A percentile compares a stretch with the other conserved stretches of the same genome.
phyloP scores from a whole-genome alignment of 2,329 filamentous ascomycete genomes.

The Gliomastix tumulicola region DNA sequence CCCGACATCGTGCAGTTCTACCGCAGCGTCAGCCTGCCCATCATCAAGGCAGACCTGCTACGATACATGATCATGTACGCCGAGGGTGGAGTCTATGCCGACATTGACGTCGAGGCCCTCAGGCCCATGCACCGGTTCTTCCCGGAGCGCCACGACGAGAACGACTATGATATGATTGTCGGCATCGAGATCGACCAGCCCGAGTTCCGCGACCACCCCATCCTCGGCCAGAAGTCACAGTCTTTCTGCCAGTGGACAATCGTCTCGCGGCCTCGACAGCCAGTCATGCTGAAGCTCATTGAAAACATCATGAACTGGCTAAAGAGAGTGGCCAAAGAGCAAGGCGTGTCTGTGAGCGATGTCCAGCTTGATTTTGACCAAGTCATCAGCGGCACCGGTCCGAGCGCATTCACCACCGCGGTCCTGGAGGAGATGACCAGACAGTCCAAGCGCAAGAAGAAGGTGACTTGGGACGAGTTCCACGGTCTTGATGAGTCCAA shows the following conservation, averaged over 20 bases:
- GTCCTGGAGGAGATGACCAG: constrained; percentile 27
- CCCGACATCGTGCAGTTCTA: constrained; percentile 5
- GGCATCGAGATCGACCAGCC: constrained; percentile 32
- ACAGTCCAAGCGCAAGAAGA: constrained; percentile 11
- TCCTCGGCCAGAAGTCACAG: constrained; percentile 43
- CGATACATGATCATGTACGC: constrained; percentile 16
- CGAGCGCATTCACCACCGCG: constrained; percentile 21
- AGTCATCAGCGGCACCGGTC: constrained; percentile 33
- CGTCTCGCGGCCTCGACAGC: constrained; percentile 18
- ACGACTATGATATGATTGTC: constrained; percentile 47
- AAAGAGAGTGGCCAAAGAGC: constrained; percentile 6
- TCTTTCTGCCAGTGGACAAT: constrained; percentile 39
- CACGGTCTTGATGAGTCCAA: constrained; percentile 7
- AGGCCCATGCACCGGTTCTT: constrained; percentile 32
- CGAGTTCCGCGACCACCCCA: constrained; percentile 51
- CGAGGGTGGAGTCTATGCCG: constrained; percentile 20
- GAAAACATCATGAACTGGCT: constrained; percentile 14
- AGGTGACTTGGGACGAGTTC: constrained; percentile 37
- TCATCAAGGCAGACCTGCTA: constrained; percentile 19
- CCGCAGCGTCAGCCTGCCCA: constrained; percentile 8
- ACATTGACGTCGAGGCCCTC: constrained; percentile 47
- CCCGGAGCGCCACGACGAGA: constrained; percentile 38
- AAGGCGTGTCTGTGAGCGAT: constrained; percentile 9
- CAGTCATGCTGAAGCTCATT: constrained; percentile 17
- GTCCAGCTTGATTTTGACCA: constrained; percentile 60